Conservation (phyloP, 805 yeast genomes). For the Cyberlindnera xylosilytica region DNA sequence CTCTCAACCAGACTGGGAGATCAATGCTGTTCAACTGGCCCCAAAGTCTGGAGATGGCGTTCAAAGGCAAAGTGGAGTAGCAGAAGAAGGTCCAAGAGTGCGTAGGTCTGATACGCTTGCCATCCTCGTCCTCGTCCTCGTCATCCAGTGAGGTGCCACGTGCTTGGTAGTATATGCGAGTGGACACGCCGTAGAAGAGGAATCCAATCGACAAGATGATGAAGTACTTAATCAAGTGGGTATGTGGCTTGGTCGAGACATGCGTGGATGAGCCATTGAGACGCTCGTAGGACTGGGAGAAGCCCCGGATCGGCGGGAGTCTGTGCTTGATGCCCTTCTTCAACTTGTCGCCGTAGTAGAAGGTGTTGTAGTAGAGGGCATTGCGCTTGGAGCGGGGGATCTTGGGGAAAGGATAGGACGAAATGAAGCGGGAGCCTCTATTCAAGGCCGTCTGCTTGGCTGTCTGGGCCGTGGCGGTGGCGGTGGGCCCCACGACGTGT, state of each 20-base stretch:
- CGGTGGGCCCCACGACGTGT: conserved; percentile 6
- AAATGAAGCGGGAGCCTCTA: conserved; percentile 19
- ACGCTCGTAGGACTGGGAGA: conserved; percentile 23
- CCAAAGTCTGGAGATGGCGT: conserved; percentile 91
- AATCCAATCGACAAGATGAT: conserved; percentile 28
- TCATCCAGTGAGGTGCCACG: conserved; percentile 22
- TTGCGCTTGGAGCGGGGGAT: conserved; percentile 57
- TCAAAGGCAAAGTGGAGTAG: conserved; percentile 86
- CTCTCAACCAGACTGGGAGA: conserved; percentile 85
- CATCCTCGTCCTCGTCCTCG: conserved; percentile 26
- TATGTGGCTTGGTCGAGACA: conserved; percentile 16
- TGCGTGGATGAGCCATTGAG: conserved; percentile 22
- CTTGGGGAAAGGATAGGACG: conserved; percentile 44
- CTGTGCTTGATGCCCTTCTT: conserved; percentile 29
- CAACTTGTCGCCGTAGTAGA: conserved; percentile 34
- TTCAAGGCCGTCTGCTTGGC: conserved; percentile 11
- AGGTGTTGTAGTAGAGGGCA: conserved; percentile 45
- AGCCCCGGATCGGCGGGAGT: conserved; percentile 27
- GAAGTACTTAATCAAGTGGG: conserved; percentile 27
- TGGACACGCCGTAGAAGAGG: conserved; percentile 28
- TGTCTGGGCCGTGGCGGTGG: conserved; percentile 11
- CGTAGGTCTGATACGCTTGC: conserved; percentile 47
- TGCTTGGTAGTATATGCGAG: conserved; percentile 26
- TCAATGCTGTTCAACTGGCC: conserved; percentile 82
- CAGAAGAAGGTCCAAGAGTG: conserved; percentile 88